Conservation (phyloP, 176 grass and related monocot genomes). For the Aegilops tauschii region DNA sequence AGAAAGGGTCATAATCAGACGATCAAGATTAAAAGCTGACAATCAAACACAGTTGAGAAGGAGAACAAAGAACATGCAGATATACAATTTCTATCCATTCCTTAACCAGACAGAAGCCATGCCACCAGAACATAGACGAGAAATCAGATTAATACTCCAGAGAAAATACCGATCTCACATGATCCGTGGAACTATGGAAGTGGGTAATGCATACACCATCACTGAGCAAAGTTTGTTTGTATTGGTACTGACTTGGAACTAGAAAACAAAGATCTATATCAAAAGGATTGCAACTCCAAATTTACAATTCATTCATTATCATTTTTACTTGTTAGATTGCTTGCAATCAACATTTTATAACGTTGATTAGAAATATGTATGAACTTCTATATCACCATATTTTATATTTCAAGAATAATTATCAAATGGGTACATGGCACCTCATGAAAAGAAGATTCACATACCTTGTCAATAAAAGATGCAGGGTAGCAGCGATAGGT, state of each 20-base stretch:
- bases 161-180: neutral
- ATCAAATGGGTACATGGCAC: neutral
- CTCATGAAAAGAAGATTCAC: slow-evolving; percentile 16
- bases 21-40: neutral
- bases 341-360: neutral
- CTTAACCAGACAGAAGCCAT: neutral
- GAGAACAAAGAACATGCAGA: neutral
- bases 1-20: neutral
- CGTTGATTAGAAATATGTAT: neutral
- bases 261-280: neutral
- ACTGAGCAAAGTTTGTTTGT: neutral
- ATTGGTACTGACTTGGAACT: neutral
- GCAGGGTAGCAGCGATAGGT: slow-evolving; percentile 94
- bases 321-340: neutral
- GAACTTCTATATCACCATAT: neutral
- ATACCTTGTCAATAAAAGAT: slow-evolving; percentile 98
- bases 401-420: neutral
- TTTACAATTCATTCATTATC: neutral
- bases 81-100: neutral
- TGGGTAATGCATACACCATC: neutral
- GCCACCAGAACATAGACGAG: neutral
- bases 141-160: slow-evolving; percentile 3
- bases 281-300: neutral
- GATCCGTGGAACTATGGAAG: slow-evolving; percentile 28
- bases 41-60: neutral